These are phyloP conservation scores for Arthrobotrys sinensis DNA, from an alignment of 2,329 filamentous ascomycete genomes.

Conservation along the genomic window DNA sequence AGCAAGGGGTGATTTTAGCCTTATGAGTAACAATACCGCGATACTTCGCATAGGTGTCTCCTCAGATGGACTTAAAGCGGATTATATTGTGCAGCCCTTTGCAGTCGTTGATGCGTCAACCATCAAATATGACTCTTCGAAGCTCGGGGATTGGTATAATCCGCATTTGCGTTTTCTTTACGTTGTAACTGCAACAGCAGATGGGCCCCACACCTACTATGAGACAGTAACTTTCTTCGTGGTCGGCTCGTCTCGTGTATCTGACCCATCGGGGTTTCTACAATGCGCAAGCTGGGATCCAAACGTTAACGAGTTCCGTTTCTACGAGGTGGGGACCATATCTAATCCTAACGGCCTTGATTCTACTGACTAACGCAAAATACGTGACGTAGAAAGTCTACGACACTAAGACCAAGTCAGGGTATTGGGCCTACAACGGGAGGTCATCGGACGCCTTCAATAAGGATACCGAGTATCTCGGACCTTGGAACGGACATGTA, in stretches of 20 bases:
- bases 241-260: neutral
- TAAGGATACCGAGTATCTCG: constrained; percentile 1
- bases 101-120: neutral
- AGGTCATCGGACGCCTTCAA: constrained; percentile 5
- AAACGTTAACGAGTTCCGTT: neutral
- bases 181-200: neutral
- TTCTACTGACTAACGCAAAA: neutral
- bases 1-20: too few relatives aligned
- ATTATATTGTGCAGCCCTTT: constrained; percentile 1
- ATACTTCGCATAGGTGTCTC: too few relatives aligned
- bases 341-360: neutral
- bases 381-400: neutral
- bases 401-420: neutral
- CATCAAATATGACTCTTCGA: neutral
- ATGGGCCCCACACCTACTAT: neutral
- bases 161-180: constrained; percentile 1
- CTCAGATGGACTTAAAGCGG: neutral
- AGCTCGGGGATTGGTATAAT: constrained; percentile 6
- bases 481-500: neutral
- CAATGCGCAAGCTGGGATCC: neutral
- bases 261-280: neutral
- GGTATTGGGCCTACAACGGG: neutral
- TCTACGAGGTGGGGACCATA: neutral
- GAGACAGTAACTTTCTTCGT: constrained; percentile 3
- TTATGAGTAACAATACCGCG: too few relatives aligned